Evolutionary conservation across 345 rosid genomes (phyloP).

Genomic region (Eucalyptus victrix): DNA sequence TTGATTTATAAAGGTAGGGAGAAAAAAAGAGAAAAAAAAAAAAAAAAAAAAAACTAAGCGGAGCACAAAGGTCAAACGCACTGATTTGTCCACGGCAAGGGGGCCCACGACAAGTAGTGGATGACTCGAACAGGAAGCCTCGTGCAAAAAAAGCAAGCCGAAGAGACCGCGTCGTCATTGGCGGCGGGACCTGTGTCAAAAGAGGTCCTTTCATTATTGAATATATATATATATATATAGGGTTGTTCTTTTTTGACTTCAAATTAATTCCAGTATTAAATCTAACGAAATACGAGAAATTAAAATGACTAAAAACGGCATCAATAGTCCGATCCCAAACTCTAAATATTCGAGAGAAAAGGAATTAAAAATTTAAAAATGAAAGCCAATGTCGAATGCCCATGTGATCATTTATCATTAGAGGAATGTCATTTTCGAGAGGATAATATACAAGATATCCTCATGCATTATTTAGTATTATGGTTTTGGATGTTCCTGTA

Average conservation of each 20-base stretch:
- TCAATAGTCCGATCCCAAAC: neutral
- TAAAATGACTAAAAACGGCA: neutral
- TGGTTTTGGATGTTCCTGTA: neutral
- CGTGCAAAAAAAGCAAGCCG: neutral
- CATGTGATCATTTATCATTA: neutral
- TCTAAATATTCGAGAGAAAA: neutral
- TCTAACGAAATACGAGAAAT: neutral
- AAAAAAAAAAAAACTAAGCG: no score
- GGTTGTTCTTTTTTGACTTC: neutral
- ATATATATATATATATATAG: neutral
- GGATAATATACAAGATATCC: fast-evolving
- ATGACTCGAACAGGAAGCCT: neutral
- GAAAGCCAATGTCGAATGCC: neutral
- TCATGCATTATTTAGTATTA: neutral
- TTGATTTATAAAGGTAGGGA: neutral
- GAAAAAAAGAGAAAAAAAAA: no score
- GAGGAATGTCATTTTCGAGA: neutral
- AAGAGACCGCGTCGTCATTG: neutral
- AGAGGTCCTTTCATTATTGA: neutral
- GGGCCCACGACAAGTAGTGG: neutral
- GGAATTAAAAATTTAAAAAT: neutral
- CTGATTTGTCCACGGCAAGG: no score
- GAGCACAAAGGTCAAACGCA: no score
- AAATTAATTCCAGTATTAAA: neutral
- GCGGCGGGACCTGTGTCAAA: neutral